Conservation (phyloP, 2,329 filamentous ascomycete species). For the Rachicladosporium sp. region DNA sequence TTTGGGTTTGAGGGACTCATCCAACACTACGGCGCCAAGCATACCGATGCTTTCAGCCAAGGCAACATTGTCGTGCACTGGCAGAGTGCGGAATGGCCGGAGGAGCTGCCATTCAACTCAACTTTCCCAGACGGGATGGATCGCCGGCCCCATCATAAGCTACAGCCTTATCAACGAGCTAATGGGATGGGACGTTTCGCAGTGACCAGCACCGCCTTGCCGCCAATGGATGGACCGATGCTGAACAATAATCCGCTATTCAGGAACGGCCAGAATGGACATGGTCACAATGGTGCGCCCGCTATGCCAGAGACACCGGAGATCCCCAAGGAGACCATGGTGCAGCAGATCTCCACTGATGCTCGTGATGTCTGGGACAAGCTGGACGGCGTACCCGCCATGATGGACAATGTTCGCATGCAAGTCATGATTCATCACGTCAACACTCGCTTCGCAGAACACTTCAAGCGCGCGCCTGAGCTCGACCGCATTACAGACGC, state of each 20-base stretch:
- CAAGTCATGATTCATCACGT: conserved; percentile 53
- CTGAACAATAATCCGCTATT: conserved; percentile 8
- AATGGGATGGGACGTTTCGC: no score
- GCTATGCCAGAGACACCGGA: no score
- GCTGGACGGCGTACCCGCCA: conserved; percentile 38
- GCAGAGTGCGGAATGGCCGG: conserved; percentile 66
- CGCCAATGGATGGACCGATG: neutral
- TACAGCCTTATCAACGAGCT: no score
- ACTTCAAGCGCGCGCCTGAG: conserved; percentile 45
- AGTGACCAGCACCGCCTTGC: no score
- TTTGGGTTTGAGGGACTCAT: conserved; percentile 70
- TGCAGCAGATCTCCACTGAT: conserved; percentile 34
- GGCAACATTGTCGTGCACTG: conserved; percentile 66
- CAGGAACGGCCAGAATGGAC: no score
- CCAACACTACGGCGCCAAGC: conserved; percentile 75
- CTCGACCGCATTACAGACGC: conserved; percentile 43
- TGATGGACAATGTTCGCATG: conserved; percentile 47
- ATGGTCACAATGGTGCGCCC: no score
- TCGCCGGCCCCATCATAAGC: no score
- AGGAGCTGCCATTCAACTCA: conserved; percentile 52
- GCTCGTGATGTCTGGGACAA: conserved; percentile 52
- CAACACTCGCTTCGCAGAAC: conserved; percentile 43
- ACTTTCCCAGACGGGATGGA: no score
- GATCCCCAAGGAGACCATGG: conserved; percentile 8
- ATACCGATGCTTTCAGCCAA: conserved; percentile 56